Conservation (phyloP, 2,329 filamentous ascomycete species). For the Neopestalotiopsis sp. region DNA sequence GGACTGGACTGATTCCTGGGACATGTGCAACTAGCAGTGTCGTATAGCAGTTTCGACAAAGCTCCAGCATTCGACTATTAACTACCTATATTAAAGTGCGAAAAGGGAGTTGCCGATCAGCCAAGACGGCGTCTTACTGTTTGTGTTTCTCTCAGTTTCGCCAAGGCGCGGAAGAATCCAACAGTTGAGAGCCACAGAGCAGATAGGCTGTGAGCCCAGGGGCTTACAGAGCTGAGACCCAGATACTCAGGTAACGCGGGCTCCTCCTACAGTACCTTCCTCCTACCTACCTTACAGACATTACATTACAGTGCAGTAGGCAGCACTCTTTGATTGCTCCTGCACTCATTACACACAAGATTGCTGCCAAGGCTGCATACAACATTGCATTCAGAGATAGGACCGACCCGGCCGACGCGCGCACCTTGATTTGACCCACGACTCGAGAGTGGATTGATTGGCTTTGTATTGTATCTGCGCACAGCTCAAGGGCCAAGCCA, state of each 20-base stretch:
- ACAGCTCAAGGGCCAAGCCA: background rate
- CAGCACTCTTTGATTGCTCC: background rate
- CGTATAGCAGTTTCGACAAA: slow-evolving; percentile 3
- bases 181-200: slow-evolving; percentile 18
- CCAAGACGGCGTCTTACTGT: slow-evolving; percentile 20
- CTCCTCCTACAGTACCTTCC: slow-evolving; percentile 1
- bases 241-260: slow-evolving; percentile 6
- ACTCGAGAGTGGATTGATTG: background rate
- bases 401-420: background rate
- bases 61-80: background rate
- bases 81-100: background rate
- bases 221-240: slow-evolving; percentile 6
- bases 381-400: background rate
- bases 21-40: background rate
- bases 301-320: too few species aligned
- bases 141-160: slow-evolving; percentile 17
- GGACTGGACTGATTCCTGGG: background rate
- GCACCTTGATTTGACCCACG: background rate
- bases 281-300: background rate
- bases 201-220: slow-evolving; percentile 1
- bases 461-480: background rate
- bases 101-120: slow-evolving; percentile 18
- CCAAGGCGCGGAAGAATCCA: slow-evolving; percentile 14
- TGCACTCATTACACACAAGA: background rate
- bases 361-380: background rate